Evolutionary conservation across 169 alveolate genomes (phyloP).

Genomic region (Cryptosporidium viatorum): DNA sequence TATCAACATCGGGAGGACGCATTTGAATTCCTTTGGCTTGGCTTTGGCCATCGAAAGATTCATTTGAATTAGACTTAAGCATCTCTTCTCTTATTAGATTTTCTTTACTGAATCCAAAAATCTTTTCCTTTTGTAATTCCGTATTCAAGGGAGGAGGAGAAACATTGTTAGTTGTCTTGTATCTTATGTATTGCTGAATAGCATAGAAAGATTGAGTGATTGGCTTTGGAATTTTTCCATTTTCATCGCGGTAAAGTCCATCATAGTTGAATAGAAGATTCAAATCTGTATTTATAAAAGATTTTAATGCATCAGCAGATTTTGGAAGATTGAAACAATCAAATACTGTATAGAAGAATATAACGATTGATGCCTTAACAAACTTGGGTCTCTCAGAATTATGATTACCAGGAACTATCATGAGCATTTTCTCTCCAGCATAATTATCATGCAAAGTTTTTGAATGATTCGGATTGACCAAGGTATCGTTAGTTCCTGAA

Average conservation of each 20-base stretch:
- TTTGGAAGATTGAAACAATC: constrained; percentile 26
- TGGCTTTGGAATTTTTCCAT: constrained; percentile 6
- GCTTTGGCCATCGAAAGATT: not conserved
- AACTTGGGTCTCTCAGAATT: constrained; percentile 80
- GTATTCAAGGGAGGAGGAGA: not conserved
- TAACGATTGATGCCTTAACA: constrained; percentile 77
- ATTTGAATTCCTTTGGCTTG: constrained; percentile 18
- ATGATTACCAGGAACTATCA: constrained; percentile 80
- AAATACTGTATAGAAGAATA: constrained; percentile 76
- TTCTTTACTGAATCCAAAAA: not conserved
- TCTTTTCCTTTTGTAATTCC: not conserved
- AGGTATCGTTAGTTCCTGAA: constrained; percentile 76
- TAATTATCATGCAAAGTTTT: constrained; percentile 71
- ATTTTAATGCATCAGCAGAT: constrained; percentile 3
- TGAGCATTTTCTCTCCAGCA: constrained; percentile 77
- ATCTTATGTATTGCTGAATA: constrained; percentile 57
- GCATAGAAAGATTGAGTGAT: constrained; percentile 44
- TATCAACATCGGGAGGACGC: constrained; percentile 75
- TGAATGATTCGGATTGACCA: constrained; percentile 76
- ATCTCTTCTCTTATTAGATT: not conserved
- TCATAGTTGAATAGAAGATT: constrained; percentile 21
- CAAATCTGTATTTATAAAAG: constrained; percentile 62
- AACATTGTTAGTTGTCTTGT: constrained; percentile 8
- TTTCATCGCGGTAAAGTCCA: constrained; percentile 17
- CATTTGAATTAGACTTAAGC: not conserved